A percentile compares a stretch with the other conserved stretches of the same genome.
Conservation (phyloP, 495 filamentous ascomycete genomes). For the Xylaria scruposa region DNA sequence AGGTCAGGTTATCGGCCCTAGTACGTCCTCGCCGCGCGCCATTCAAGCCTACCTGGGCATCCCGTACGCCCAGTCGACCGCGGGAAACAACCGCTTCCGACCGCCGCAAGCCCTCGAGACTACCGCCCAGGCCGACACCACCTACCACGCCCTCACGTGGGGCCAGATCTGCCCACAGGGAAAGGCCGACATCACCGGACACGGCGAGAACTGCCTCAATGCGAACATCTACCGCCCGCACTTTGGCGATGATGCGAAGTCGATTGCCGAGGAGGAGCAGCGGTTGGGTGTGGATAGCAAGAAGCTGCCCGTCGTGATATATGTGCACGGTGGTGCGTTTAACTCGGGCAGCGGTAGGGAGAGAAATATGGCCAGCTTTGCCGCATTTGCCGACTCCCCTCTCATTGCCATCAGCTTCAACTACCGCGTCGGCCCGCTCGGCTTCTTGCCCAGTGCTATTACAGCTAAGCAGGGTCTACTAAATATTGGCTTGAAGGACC, state of each 20-base stretch:
- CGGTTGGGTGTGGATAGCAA: conserved; percentile 36
- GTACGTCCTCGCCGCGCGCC: conserved; percentile 49
- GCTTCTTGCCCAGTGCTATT: conserved; percentile 65
- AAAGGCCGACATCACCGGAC: conserved; percentile 34
- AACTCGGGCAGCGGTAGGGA: conserved; percentile 52
- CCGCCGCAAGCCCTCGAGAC: conserved; percentile 52
- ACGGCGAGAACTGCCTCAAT: conserved; percentile 60
- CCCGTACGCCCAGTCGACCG: conserved; percentile 64
- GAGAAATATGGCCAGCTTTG: conserved; percentile 58
- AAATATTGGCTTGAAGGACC: conserved; percentile 75
- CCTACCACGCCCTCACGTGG: conserved; percentile 47
- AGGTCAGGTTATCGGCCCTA: conserved; percentile 51
- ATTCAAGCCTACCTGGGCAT: conserved; percentile 67
- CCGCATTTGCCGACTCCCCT: conserved; percentile 58
- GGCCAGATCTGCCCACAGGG: conserved; percentile 51
- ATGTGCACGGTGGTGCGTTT: conserved; percentile 63
- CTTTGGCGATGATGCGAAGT: conserved; percentile 35
- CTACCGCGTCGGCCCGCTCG: conserved; percentile 72
- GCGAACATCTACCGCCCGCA: conserved; percentile 56
- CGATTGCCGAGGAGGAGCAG: conserved; percentile 33
- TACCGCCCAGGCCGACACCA: conserved; percentile 36
- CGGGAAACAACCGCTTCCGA: conserved; percentile 62
- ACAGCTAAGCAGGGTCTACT: conserved; percentile 62
- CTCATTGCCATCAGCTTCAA: conserved; percentile 70
- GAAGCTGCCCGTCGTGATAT: conserved; percentile 64